Evolutionary conservation across 2,329 filamentous ascomycete species (phyloP).

Genomic region (Colletotrichum aenigma): DNA sequence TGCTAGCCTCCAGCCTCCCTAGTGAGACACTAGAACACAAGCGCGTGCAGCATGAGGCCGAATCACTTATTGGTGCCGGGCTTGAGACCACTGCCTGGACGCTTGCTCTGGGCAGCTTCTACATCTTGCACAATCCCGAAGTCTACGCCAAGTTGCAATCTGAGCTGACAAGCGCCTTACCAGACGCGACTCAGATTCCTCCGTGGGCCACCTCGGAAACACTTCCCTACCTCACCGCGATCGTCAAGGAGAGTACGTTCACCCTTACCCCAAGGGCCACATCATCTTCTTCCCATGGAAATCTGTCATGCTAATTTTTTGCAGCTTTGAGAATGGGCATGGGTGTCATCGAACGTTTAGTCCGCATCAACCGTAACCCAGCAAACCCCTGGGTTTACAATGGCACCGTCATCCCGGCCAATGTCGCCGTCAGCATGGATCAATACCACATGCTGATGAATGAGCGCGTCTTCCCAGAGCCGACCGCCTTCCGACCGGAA

Average conservation of each 20-base stretch:
- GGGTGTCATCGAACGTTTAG: slow-evolving; percentile 31
- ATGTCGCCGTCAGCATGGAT: slow-evolving; percentile 40
- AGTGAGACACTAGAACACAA: background rate
- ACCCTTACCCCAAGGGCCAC: rapidly evolving
- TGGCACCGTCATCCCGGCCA: slow-evolving; percentile 31
- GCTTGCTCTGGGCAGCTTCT: background rate
- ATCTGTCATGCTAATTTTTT: background rate
- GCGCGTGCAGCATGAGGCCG: background rate
- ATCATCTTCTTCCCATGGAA: background rate
- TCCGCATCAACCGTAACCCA: slow-evolving; percentile 37
- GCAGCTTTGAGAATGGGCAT: background rate
- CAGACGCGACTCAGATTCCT: background rate
- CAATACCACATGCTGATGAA: slow-evolving; percentile 30
- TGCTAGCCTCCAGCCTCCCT: background rate
- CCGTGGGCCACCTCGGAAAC: background rate
- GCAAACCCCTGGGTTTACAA: slow-evolving; percentile 27
- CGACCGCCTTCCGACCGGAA: slow-evolving; percentile 28
- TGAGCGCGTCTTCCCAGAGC: slow-evolving; percentile 24
- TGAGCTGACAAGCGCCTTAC: background rate
- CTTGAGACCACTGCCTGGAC: background rate
- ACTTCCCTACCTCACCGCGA: background rate
- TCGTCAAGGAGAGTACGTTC: background rate
- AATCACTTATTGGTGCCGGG: background rate
- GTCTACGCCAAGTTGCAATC: background rate
- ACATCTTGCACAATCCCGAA: background rate